Evolutionary conservation across 192 early-diverging fungal genomes (phyloP).

Genomic region (Jimgerdemannia lactiflua): DNA sequence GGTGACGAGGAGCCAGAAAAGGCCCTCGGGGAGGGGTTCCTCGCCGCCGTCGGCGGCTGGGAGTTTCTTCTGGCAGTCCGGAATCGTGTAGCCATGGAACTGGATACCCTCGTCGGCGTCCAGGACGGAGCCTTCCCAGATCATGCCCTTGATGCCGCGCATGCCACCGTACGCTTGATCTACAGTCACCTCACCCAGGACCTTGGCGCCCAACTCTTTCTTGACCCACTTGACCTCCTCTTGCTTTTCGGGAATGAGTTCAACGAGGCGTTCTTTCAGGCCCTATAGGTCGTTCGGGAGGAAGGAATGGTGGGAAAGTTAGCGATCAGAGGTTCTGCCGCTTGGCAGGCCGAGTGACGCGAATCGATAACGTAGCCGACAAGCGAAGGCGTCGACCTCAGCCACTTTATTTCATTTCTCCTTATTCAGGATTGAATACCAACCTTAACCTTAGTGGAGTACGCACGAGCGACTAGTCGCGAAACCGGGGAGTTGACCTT

Average conservation of each 20-base stretch:
- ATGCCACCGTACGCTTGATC: conserved; percentile 99
- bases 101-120: conserved; percentile 98
- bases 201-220: conserved; percentile 86
- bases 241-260: conserved; percentile 94
- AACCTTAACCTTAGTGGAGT: conserved; percentile 1
- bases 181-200: conserved; percentile 93
- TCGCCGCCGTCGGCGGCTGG: conserved; percentile 83
- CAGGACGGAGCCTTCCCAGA: conserved; percentile 98
- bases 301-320: conserved; percentile 7
- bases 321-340: not conserved
- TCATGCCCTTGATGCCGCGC: conserved; percentile 99
- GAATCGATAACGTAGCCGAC: not conserved
- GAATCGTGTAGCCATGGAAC: conserved; percentile 95
- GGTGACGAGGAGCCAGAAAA: conserved; percentile 98
- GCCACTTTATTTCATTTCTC: not conserved
- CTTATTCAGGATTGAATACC: conserved; percentile 7
- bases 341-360: not conserved
- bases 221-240: conserved; percentile 95
- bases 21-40: conserved; percentile 97
- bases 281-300: conserved; percentile 41
- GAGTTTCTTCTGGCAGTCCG: conserved; percentile 92
- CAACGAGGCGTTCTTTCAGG: conserved; percentile 90
- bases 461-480: not conserved
- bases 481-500: not conserved
- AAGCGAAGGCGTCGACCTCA: not conserved